A percentile compares a stretch with the other conserved stretches of the same genome.
Conservation (phyloP, 2,329 filamentous ascomycete genomes). For the Colletotrichum viniferum region DNA sequence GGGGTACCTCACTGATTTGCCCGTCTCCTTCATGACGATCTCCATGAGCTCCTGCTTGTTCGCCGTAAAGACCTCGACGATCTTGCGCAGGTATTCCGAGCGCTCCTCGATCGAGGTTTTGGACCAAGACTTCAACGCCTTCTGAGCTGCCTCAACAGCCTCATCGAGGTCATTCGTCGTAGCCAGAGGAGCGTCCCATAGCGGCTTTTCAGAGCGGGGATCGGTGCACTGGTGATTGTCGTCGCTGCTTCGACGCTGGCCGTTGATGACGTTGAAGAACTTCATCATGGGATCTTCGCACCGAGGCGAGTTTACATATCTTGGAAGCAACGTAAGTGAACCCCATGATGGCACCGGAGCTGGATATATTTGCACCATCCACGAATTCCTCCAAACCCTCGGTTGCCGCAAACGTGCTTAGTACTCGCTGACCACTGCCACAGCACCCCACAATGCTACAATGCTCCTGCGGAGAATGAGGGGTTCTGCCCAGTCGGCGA, state of each 20-base stretch:
- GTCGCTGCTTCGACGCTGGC: background rate
- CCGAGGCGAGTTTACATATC: no score
- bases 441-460: background rate
- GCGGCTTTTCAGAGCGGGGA: constrained; percentile 34
- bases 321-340: accelerated
- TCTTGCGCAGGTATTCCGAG: constrained; percentile 39
- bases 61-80: constrained; percentile 42
- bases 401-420: background rate
- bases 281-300: background rate
- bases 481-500: background rate
- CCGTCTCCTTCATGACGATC: constrained; percentile 52
- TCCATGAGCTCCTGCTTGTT: constrained; percentile 47
- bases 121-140: constrained; percentile 52
- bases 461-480: constrained; percentile 5
- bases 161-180: constrained; percentile 45
- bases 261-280: constrained; percentile 12
- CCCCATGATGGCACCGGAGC: background rate
- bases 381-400: background rate
- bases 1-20: constrained; percentile 48
- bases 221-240: constrained; percentile 25
- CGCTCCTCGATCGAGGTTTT: constrained; percentile 47
- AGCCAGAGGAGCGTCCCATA: constrained; percentile 47
- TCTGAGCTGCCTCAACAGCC: constrained; percentile 48
- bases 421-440: background rate
- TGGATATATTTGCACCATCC: background rate